A percentile compares a stretch with the other conserved stretches of the same genome.
Conservation (phyloP, 225 moss, liverwort and hornwort genomes). For the Physcomitrium patens region DNA sequence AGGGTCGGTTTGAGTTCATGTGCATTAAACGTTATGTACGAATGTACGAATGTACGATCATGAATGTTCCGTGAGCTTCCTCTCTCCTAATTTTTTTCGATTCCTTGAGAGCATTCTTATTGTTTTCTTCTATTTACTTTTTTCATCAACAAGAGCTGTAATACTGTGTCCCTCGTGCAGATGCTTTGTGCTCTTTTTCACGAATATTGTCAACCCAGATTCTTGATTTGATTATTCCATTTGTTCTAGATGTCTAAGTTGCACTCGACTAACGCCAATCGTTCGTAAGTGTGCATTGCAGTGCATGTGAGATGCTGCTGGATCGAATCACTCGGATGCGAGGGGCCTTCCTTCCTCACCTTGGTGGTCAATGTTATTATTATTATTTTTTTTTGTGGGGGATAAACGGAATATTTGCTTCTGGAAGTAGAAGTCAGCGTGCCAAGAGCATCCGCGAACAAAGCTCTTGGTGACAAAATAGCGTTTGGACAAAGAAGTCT, state of each 20-base stretch:
- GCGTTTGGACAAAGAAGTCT: no score
- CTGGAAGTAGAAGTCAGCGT: constrained; percentile 9
- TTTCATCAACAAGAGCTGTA: no score
- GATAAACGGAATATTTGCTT: constrained; percentile 17
- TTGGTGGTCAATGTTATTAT: not conserved
- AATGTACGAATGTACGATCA: not conserved
- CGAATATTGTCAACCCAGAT: not conserved
- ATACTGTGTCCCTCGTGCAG: no score
- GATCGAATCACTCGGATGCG: constrained; percentile 4
- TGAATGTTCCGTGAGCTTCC: not conserved
- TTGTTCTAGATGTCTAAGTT: not conserved
- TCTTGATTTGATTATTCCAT: not conserved
- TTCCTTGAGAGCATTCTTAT: no score
- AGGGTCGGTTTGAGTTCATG: not conserved
- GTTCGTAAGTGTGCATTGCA: constrained; percentile 24
- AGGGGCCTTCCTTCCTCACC: constrained; percentile 8
- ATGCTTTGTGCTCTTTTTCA: not conserved
- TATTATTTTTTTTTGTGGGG: not conserved
- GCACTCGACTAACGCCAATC: constrained; percentile 14
- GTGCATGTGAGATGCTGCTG: constrained; percentile 14
- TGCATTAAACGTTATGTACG: constrained; percentile 1
- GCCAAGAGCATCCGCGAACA: no score
- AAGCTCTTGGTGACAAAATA: no score
- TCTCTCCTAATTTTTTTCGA: no score
- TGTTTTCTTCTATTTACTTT: no score